phyloP scores from a whole-genome alignment of 2,329 filamentous ascomycete species.

The Aspergillus neotritici region DNA sequence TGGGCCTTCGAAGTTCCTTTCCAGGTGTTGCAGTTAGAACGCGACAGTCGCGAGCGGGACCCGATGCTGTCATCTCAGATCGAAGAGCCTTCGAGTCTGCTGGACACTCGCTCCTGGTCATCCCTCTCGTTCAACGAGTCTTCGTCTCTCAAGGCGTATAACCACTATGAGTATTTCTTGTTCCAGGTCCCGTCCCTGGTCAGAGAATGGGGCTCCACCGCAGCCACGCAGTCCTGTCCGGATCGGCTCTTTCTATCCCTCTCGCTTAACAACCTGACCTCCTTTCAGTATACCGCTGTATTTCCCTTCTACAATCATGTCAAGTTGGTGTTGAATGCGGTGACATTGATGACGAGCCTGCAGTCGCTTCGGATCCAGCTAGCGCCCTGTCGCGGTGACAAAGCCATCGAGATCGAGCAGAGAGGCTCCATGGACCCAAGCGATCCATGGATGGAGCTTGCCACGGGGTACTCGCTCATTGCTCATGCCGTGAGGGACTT shows the following conservation, averaged over 20 bases:
- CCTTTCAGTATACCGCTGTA: slow-evolving; percentile 57
- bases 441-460: slow-evolving; percentile 51
- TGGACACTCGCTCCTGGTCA: slow-evolving; percentile 60
- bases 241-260: slow-evolving; percentile 32
- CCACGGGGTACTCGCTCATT: slow-evolving; percentile 47
- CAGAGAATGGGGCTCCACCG: slow-evolving; percentile 39
- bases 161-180: slow-evolving; percentile 65
- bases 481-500: slow-evolving; percentile 30
- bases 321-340: slow-evolving; percentile 39
- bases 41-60: slow-evolving; percentile 8
- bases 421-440: slow-evolving; percentile 37
- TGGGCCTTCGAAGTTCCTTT: slow-evolving; percentile 61
- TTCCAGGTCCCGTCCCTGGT: slow-evolving; percentile 60
- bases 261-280: slow-evolving; percentile 40
- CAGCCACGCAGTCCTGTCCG: slow-evolving; percentile 17
- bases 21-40: slow-evolving; percentile 53
- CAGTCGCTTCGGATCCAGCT: slow-evolving; percentile 52
- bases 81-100: slow-evolving; percentile 36
- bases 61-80: slow-evolving; percentile 25
- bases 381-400: slow-evolving; percentile 35
- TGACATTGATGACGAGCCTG: slow-evolving; percentile 47
- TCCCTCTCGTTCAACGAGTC: slow-evolving; percentile 67
- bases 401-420: slow-evolving; percentile 35
- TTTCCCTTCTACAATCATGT: slow-evolving; percentile 63
- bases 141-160: slow-evolving; percentile 65